Conservation (phyloP, 2,329 filamentous ascomycete species). For the Colletotrichum euphorbiae region DNA sequence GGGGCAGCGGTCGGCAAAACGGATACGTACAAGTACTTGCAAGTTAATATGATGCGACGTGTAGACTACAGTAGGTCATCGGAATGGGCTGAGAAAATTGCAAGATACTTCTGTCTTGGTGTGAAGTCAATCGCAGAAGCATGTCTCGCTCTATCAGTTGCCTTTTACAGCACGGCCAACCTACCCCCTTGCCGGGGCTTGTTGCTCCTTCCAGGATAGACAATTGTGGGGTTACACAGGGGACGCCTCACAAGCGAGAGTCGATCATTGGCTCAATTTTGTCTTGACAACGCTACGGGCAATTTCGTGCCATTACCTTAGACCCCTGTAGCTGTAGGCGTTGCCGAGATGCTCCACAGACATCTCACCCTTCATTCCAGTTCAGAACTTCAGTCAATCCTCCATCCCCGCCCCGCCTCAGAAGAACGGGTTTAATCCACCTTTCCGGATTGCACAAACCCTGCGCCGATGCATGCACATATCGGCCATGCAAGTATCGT, state of each 20-base stretch:
- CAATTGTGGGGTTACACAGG: conserved; percentile 2
- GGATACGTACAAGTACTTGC: no score
- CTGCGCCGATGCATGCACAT: conserved; percentile 25
- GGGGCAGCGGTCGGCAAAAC: no score
- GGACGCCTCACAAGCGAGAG: conserved; percentile 16
- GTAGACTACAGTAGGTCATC: no score
- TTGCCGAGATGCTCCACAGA: background rate
- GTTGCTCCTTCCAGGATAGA: conserved; percentile 25
- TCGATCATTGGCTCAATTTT: conserved; percentile 12
- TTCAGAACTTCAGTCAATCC: no score
- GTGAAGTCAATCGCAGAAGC: background rate
- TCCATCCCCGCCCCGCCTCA: no score
- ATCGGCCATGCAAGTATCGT: conserved; percentile 24
- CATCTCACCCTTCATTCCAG: background rate
- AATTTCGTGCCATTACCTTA: conserved; percentile 25
- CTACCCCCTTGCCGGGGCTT: conserved; percentile 19
- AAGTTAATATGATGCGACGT: no score
- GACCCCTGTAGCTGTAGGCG: conserved; percentile 21
- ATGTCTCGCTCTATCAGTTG: background rate
- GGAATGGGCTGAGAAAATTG: no score
- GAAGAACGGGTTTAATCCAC: background rate
- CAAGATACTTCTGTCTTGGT: no score
- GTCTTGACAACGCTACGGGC: conserved; percentile 20
- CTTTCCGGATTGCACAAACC: conserved; percentile 4
- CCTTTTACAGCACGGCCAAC: background rate